These are phyloP conservation scores for Phytophthora hibernalis DNA, from an alignment of 352 stramenopile species.

Conservation along the genomic window DNA sequence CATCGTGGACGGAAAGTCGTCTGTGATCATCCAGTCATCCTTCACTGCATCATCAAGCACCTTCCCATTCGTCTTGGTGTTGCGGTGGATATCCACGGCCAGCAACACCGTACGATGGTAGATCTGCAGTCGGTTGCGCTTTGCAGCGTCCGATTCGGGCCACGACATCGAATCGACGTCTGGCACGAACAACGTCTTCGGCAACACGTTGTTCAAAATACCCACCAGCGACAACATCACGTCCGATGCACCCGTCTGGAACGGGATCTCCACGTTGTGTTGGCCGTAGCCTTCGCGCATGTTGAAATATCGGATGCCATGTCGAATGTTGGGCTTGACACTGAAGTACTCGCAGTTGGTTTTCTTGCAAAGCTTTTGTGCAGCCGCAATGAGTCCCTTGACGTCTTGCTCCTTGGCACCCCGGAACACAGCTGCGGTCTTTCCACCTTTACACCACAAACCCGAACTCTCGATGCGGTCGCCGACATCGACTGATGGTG, in stretches of 20 bases:
- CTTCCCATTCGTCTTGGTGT: constrained; percentile 51
- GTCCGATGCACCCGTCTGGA: constrained; percentile 55
- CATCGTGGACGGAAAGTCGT: not conserved
- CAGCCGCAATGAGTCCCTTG: constrained; percentile 42
- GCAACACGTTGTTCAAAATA: constrained; percentile 63
- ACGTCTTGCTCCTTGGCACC: constrained; percentile 59
- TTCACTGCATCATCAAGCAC: not conserved
- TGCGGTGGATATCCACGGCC: constrained; percentile 59
- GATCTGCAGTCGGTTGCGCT: constrained; percentile 48
- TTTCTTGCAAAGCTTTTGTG: constrained; percentile 47
- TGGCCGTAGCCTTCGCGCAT: constrained; percentile 69
- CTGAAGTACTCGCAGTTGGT: constrained; percentile 63
- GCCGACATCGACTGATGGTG: not conserved
- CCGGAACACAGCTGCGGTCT: constrained; percentile 56
- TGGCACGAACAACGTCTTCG: constrained; percentile 50
- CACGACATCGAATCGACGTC: constrained; percentile 25
- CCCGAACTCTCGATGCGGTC: not conserved
- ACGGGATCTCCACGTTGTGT: constrained; percentile 43
- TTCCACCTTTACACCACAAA: constrained; percentile 50
- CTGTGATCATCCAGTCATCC: not conserved
- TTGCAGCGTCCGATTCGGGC: constrained; percentile 36
- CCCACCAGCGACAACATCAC: constrained; percentile 61
- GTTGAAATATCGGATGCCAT: constrained; percentile 64
- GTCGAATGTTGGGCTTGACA: constrained; percentile 61
- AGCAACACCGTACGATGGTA: constrained; percentile 57